Evolutionary conservation across 371 early-diverging fungal genomes (phyloP).

Genomic region (Nosema granulosis): DNA sequence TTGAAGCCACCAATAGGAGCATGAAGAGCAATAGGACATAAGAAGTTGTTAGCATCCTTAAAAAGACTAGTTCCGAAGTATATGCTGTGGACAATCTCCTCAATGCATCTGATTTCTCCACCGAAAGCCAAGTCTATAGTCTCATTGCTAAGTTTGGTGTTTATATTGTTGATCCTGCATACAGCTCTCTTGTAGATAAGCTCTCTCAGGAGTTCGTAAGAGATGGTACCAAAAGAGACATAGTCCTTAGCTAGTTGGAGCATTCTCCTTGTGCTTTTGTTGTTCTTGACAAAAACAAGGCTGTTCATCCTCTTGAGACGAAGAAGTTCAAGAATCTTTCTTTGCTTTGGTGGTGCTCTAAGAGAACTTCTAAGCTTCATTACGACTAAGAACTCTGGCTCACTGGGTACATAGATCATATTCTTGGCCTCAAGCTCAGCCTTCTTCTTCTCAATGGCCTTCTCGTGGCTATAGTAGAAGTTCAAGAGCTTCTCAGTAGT

Average conservation of each 20-base stretch:
- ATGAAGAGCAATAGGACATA: constrained; percentile 97
- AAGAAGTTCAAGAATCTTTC: constrained; percentile 93
- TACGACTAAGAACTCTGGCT: constrained; percentile 64
- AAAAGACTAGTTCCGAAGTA: constrained; percentile 93
- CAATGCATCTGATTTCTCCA: constrained; percentile 92
- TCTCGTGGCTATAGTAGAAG: constrained; percentile 42
- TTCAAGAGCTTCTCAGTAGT: constrained; percentile 36
- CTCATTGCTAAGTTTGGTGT: constrained; percentile 86
- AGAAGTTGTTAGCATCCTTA: constrained; percentile 91
- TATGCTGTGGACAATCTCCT: constrained; percentile 96
- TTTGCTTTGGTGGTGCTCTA: constrained; percentile 95
- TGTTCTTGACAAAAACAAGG: constrained; percentile 91
- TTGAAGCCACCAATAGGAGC: constrained; percentile 92
- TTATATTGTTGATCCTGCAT: constrained; percentile 84
- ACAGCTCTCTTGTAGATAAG: constrained; percentile 98
- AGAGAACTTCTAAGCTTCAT: constrained; percentile 83
- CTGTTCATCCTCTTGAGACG: constrained; percentile 97
- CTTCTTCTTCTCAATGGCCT: constrained; percentile 49
- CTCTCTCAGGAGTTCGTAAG: constrained; percentile 93
- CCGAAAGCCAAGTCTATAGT: constrained; percentile 80
- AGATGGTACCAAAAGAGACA: constrained; percentile 86
- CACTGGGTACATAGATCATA: constrained; percentile 62
- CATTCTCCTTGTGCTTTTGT: constrained; percentile 94
- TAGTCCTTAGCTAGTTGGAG: constrained; percentile 92
- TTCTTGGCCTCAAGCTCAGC: constrained; percentile 50